A percentile compares a stretch with the other conserved stretches of the same genome.
Conservation (phyloP, 345 rosid species). For the Pistacia integerrima region DNA sequence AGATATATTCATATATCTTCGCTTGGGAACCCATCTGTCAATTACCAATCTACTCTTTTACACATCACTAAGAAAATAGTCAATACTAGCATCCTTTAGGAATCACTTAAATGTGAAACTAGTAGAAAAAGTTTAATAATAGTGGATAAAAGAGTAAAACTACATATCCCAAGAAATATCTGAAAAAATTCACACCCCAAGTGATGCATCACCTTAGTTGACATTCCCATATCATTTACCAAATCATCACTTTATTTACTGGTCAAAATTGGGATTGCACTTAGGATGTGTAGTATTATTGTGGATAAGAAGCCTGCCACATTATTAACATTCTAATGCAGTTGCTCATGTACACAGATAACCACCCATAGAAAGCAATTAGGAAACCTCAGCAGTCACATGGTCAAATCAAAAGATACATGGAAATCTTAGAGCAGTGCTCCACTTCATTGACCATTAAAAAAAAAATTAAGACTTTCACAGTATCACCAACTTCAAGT, state of each 20-base stretch:
- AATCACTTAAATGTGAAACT: neutral
- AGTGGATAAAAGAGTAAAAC: neutral
- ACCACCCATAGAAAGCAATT: neutral
- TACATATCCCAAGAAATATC: no score
- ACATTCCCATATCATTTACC: no score
- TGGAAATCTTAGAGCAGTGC: neutral
- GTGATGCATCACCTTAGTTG: no score
- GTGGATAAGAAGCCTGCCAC: no score
- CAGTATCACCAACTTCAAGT: neutral
- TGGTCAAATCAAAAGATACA: neutral
- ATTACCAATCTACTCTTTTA: neutral
- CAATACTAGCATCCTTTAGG: neutral
- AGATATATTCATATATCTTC: neutral
- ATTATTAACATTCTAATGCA: neutral
- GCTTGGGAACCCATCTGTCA: neutral
- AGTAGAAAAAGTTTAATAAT: neutral
- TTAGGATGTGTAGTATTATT: no score
- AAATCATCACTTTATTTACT: no score
- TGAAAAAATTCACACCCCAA: no score
- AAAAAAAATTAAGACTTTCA: neutral
- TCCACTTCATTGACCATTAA: slow-evolving; percentile 11
- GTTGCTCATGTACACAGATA: neutral
- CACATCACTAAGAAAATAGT: neutral
- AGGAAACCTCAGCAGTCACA: neutral
- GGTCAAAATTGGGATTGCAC: no score